phyloP scores from a whole-genome alignment of 352 stramenopile genomes.

The Pythium plurisporium region DNA sequence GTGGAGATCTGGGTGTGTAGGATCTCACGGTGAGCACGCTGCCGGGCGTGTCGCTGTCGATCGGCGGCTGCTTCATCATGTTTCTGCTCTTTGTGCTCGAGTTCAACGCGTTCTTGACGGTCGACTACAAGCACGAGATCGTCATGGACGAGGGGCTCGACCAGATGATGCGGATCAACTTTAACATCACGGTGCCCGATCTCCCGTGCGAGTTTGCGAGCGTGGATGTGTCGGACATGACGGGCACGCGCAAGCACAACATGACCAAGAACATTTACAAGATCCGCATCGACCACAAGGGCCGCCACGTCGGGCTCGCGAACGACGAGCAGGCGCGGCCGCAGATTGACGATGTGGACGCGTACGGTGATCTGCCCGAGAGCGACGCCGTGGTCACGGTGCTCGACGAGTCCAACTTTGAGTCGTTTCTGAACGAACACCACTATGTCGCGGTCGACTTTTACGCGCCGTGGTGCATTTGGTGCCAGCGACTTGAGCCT shows the following conservation, averaged over 20 bases:
- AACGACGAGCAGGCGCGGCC: conserved; percentile 83
- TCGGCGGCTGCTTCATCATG: conserved; percentile 86
- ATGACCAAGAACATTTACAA: conserved; percentile 99
- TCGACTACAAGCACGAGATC: conserved; percentile 87
- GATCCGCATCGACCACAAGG: conserved; percentile 86
- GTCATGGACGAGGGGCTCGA: conserved; percentile 86
- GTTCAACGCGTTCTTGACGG: conserved; percentile 85
- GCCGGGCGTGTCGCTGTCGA: conserved; percentile 79
- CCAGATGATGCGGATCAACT: conserved; percentile 94
- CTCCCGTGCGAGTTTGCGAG: conserved; percentile 96
- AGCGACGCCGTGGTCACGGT: conserved; percentile 73
- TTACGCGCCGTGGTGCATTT: conserved; percentile 96
- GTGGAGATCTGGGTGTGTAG: conserved; percentile 25
- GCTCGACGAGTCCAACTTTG: conserved; percentile 85
- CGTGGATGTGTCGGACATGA: conserved; percentile 96
- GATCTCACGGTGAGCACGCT: conserved; percentile 85
- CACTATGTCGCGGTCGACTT: conserved; percentile 97
- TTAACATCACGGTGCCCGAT: conserved; percentile 98
- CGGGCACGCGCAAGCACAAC: conserved; percentile 96
- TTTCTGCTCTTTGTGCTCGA: conserved; percentile 87
- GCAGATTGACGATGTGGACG: conserved; percentile 54
- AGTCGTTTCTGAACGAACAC: conserved; percentile 90
- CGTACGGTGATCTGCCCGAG: conserved; percentile 70
- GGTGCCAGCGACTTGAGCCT: conserved; percentile 95
- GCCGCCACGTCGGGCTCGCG: conserved; percentile 82